These are phyloP conservation scores for Tricholoma furcatifolium DNA, from an alignment of 768 basidiomycete species.

Conservation along the genomic window DNA sequence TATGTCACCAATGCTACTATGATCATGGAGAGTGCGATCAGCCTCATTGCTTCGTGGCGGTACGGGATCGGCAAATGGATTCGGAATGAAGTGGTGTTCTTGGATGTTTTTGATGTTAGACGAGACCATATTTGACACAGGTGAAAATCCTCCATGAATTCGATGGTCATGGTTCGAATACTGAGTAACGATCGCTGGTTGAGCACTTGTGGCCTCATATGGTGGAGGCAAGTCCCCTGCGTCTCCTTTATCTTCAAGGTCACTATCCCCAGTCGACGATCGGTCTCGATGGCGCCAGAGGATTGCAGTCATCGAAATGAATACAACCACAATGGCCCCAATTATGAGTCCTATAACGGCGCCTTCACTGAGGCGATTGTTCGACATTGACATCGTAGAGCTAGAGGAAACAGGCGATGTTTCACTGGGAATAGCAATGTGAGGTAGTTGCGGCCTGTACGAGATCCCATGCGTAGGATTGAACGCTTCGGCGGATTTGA, in stretches of 20 bases:
- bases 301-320: constrained; percentile 10
- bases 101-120: constrained; percentile 4
- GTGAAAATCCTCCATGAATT: constrained; percentile 4
- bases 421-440: constrained; percentile 10
- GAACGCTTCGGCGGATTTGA: neutral
- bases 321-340: constrained; percentile 14
- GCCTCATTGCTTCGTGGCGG: too few species aligned
- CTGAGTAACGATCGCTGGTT: neutral
- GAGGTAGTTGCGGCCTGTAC: constrained; percentile 7
- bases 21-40: neutral
- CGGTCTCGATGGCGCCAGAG: constrained; percentile 2
- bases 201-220: neutral
- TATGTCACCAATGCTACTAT: neutral
- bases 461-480: neutral
- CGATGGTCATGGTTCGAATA: constrained; percentile 11
- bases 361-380: constrained; percentile 3
- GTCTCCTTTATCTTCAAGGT: constrained; percentile 10
- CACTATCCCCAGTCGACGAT: neutral
- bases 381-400: neutral
- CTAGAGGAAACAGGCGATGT: neutral
- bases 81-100: constrained; percentile 6
- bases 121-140: neutral
- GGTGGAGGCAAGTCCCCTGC: neutral
- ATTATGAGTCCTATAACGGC: constrained; percentile 19
- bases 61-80: constrained; percentile 5